Evolutionary conservation across 2,329 filamentous ascomycete species (phyloP).

Genomic region (Stemphylium vesicarium): DNA sequence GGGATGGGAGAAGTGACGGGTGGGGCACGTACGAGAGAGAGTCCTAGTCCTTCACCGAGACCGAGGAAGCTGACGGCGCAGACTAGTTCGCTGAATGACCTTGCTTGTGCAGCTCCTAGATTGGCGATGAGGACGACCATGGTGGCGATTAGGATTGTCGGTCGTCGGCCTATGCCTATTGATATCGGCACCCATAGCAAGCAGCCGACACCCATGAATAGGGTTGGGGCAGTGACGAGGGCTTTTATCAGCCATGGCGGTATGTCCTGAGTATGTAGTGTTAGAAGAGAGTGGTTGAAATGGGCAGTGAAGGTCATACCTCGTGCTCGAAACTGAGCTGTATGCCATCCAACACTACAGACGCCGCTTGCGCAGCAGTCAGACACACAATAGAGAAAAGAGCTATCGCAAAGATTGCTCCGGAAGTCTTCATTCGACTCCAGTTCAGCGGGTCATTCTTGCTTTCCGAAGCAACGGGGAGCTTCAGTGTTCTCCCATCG

Average conservation of each 20-base stretch:
- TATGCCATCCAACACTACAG: slow-evolving; percentile 23
- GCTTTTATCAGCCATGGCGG: slow-evolving; percentile 30
- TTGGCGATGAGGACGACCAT: slow-evolving; percentile 36
- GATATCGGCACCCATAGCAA: slow-evolving; percentile 50
- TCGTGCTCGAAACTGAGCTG: slow-evolving; percentile 20
- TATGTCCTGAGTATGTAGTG: background rate
- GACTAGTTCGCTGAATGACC: slow-evolving; percentile 37
- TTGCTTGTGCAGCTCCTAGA: slow-evolving; percentile 34
- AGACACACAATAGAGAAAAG: slow-evolving; percentile 23
- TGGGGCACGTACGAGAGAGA: slow-evolving; percentile 34
- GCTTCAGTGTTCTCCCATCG: slow-evolving; percentile 28
- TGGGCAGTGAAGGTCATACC: slow-evolving; percentile 1
- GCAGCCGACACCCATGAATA: slow-evolving; percentile 47
- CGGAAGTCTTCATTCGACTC: slow-evolving; percentile 27
- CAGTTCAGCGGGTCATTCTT: slow-evolving; percentile 34
- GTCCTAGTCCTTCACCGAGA: slow-evolving; percentile 38
- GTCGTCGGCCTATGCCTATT: slow-evolving; percentile 48
- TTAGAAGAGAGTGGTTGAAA: background rate
- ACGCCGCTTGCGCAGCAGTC: slow-evolving; percentile 26
- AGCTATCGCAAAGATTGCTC: slow-evolving; percentile 25
- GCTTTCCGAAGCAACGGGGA: slow-evolving; percentile 35
- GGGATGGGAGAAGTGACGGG: background rate
- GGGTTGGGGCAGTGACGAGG: slow-evolving; percentile 36
- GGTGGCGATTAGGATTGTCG: slow-evolving; percentile 43
- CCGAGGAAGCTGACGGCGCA: slow-evolving; percentile 43